Base-by-base conservation (phyloP, 2,329 filamentous ascomycete species). In the Xylariomycetidae sp. region DNA sequence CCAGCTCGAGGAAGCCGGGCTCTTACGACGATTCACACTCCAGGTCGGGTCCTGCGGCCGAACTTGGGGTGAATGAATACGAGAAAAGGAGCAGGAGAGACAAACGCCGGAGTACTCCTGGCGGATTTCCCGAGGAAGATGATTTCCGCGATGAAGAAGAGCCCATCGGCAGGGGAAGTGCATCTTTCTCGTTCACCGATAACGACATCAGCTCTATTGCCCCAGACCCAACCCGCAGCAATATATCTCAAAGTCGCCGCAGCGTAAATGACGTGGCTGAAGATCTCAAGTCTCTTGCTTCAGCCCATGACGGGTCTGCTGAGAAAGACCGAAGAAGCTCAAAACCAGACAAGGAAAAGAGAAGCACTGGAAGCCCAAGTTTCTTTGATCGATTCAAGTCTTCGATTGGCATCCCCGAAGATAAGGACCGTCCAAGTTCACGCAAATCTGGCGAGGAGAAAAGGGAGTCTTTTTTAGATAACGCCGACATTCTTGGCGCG, bases 381-480 rank as follows among this genome's bases (percentile, higher is more conserved):
- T 63, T 76, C 43, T 72, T 73, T 34, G 62, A 61, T 47, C 61
- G 72, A 40, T 63, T 69, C 54, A 68, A 65, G 44, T 59, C 53
- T 40, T 59, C 60, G 9, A 60, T 61, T 29, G 60, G 60, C 37
- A 53, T 48, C 32, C 32, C 42, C 34, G 57, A 56, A 20, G 53
- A 47, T 20, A 57, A 60, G 35, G 54, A 60, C 17, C 40, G 41
- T 16, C 28, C 47, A 19, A 39, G 32, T n/a, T 24, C 36, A 18
- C 43, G 46, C 31, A 54, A 53, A 44, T 39, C 48, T 41, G 59
- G 63, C 36, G 62, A 64, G 29, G 50, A 57, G 25, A 57, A 57
- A 42, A 61, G 64, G 57, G 59, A 70, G 63, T 75, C 75, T 80
- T 80, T 81, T 79, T 79, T 80, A 80, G 77, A 61, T 80, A 76